Base-by-base conservation (phyloP, 805 yeast genomes). In the Kazachstania kunashirensis region DNA sequence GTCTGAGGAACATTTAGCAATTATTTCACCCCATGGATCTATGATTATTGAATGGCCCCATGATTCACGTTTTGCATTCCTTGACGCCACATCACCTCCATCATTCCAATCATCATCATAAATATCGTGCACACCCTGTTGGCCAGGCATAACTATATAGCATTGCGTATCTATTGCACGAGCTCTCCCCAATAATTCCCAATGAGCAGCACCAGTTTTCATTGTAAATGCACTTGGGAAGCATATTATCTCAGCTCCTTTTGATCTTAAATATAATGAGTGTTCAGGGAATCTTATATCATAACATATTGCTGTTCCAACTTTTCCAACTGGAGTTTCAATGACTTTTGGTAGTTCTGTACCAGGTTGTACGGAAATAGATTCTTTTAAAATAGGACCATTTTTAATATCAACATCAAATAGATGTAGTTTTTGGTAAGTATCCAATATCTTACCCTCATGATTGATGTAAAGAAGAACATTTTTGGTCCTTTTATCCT, bases 201-300 rank as follows among this genome's bases (percentile, higher is more conserved):
- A 89, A 52, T 89, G 98, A 1, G 89, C 84, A 35, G 75, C 75
- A 1, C 98, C 98, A 0, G 97, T 89, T 44, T 78, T 77, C 53
- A 82, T 73, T 0, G 96, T 92, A 67, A 94, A 92, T 0, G 97
- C 97, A 18, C 94, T 79, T 0, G 98, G 97, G 49, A 66, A 89
- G 2, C 89, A 72, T 27, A 89, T 48, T 16, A 89, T 63, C 40
- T 84, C 70, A 1, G 95, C 94, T 3, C 95, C 95, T 36, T 62
- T 48, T 8, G 72, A 53, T 35, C 95, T 63, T 24, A 83, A 59
- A 28, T 77, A 59, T 24, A 80, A 49, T 1, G 92, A 77, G 33
- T 83, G 61, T 53, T 86, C 95, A 0, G 95, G 94, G 53, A 85
- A 84, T 44, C 96, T 65, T 24, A 85, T 75, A 59, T 84, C 97